Evolutionary conservation across 305 asterid species (phyloP).

Genomic region (Rubia peregrina): DNA sequence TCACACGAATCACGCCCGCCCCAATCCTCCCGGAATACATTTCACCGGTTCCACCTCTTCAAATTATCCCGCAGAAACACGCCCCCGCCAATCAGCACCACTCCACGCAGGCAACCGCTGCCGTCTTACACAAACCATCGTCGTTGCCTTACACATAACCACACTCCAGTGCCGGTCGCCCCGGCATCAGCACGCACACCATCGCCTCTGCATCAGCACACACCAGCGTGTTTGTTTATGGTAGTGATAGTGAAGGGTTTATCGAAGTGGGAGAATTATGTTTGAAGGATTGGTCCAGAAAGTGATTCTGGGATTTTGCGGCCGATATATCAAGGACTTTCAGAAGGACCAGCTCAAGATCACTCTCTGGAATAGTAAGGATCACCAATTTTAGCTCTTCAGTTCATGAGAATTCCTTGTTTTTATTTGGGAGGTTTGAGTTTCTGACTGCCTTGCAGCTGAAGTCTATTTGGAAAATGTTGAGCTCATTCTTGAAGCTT

Average conservation of each 20-base stretch:
- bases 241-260: not conserved
- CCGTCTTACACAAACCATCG: no score
- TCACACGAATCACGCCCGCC: no score
- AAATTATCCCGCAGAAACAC: no score
- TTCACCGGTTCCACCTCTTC: no score
- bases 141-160: no score
- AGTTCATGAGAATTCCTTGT: not conserved
- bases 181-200: not conserved
- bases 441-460: constrained; percentile 37
- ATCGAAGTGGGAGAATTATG: not conserved
- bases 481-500: constrained; percentile 95
- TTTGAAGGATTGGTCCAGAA: constrained; percentile 20
- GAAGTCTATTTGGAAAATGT: constrained; percentile 91
- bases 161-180: no score
- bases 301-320: constrained; percentile 74
- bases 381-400: not conserved
- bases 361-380: constrained; percentile 81
- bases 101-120: no score
- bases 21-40: no score
- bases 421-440: not conserved
- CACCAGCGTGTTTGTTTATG: not conserved
- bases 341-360: constrained; percentile 91
- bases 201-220: not conserved
- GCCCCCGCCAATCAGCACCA: no score
- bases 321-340: constrained; percentile 73